Evolutionary conservation across 2,329 filamentous ascomycete species (phyloP).

Genomic region (Penicillium sp.): DNA sequence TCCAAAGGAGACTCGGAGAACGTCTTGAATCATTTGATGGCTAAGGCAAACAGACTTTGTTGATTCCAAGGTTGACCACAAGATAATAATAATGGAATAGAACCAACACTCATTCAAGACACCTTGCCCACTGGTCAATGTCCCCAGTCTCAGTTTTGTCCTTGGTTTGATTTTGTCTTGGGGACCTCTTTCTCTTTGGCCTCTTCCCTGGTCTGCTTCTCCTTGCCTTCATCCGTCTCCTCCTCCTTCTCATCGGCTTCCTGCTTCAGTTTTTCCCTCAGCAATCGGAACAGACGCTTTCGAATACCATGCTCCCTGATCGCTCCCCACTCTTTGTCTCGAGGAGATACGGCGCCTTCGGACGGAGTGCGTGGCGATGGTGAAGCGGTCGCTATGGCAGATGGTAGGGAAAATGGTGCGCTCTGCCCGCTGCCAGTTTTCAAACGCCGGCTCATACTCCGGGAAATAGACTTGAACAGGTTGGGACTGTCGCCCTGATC

Average conservation of each 20-base stretch:
- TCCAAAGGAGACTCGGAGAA: too few species aligned
- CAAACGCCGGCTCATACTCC: constrained; percentile 39
- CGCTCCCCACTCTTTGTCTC: background rate
- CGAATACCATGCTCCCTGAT: background rate
- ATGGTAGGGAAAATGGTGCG: constrained; percentile 17
- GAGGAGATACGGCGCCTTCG: background rate
- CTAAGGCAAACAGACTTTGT: background rate
- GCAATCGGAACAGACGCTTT: background rate
- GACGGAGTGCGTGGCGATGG: background rate
- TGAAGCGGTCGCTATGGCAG: background rate
- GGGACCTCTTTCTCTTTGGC: background rate
- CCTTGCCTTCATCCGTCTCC: background rate
- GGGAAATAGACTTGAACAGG: constrained; percentile 41
- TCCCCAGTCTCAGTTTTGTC: background rate
- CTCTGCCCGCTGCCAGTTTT: constrained; percentile 32
- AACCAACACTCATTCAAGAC: background rate
- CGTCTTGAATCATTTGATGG: background rate
- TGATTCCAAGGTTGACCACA: background rate
- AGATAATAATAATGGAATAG: background rate
- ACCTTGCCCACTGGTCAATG: background rate
- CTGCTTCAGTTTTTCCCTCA: constrained; percentile 3
- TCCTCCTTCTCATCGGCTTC: constrained; percentile 10
- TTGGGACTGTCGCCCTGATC: constrained; percentile 41
- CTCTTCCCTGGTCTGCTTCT: background rate
- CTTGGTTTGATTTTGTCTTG: background rate